These are phyloP conservation scores for Geotrichum australiense DNA, from an alignment of 1,139 yeast species.

Conservation along the genomic window DNA sequence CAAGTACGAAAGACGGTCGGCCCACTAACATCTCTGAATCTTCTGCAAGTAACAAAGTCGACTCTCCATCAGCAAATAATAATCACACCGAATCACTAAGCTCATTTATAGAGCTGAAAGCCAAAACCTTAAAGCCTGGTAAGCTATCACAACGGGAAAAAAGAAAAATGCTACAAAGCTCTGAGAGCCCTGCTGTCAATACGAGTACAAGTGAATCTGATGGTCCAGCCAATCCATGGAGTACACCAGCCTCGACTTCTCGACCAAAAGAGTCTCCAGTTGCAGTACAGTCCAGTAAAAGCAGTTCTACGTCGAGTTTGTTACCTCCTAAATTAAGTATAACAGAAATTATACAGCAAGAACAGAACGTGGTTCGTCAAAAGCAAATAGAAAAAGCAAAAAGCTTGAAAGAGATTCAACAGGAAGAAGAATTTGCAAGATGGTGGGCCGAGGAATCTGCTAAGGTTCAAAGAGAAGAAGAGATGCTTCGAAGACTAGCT, in stretches of 20 bases:
- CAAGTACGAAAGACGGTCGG: too few relatives aligned
- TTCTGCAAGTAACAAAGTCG: too few relatives aligned
- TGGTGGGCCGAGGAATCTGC: slow-evolving; percentile 79
- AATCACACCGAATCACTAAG: slow-evolving; percentile 9
- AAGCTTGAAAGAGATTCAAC: slow-evolving; percentile 61
- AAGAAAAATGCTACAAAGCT: slow-evolving; percentile 33
- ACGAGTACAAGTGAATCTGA: slow-evolving; percentile 7
- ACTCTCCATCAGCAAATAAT: neutral
- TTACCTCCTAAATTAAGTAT: slow-evolving; percentile 26
- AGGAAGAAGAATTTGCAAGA: slow-evolving; percentile 68
- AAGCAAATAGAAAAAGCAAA: slow-evolving; percentile 34
- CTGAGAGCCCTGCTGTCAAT: neutral
- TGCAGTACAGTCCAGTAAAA: slow-evolving; percentile 12
- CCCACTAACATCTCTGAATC: too few relatives aligned
- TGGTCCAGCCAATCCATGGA: slow-evolving; percentile 22
- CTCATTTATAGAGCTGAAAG: slow-evolving; percentile 9
- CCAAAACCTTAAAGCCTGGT: slow-evolving; percentile 13
- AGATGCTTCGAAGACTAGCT: slow-evolving; percentile 7
- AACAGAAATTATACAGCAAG: slow-evolving; percentile 41
- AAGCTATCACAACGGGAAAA: slow-evolving; percentile 49
- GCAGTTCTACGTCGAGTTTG: slow-evolving; percentile 12
- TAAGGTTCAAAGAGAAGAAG: slow-evolving; percentile 41
- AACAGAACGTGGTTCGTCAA: slow-evolving; percentile 42
- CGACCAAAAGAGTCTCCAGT: slow-evolving; percentile 1
- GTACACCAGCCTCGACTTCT: slow-evolving; percentile 16